phyloP scores from a whole-genome alignment of 1,284 basidiomycete species.

The Ustilago tritici region DNA sequence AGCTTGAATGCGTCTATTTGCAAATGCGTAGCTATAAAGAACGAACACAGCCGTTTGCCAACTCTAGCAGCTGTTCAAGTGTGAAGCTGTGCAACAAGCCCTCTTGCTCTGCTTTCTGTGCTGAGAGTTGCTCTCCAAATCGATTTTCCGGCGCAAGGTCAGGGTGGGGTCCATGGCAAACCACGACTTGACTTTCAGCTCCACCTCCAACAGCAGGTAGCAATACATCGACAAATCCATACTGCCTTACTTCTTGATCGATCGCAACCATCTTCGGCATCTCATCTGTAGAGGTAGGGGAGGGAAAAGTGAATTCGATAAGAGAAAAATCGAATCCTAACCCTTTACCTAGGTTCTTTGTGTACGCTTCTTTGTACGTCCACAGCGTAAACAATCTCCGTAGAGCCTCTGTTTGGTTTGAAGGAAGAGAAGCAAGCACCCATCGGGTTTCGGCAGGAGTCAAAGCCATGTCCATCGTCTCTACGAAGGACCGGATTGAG shows the following conservation, averaged over 20 bases:
- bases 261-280: not conserved
- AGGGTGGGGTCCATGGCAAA: slow-evolving; percentile 9
- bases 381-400: slow-evolving; percentile 56
- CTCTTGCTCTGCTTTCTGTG: not conserved
- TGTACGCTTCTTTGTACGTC: slow-evolving; percentile 68
- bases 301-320: slow-evolving; percentile 51
- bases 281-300: not conserved
- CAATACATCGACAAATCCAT: slow-evolving; percentile 44
- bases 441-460: slow-evolving; percentile 50
- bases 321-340: slow-evolving; percentile 63
- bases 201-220: slow-evolving; percentile 10
- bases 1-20: not conserved
- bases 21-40: not conserved
- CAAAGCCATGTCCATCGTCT: slow-evolving; percentile 64
- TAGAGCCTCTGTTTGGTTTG: slow-evolving; percentile 26
- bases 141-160: not conserved
- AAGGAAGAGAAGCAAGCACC: slow-evolving; percentile 23
- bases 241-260: slow-evolving; percentile 6
- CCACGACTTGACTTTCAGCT: slow-evolving; percentile 12
- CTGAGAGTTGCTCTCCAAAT: not conserved
- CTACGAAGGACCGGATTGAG: slow-evolving; percentile 39
- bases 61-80: not conserved
- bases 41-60: not conserved
- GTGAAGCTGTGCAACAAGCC: slow-evolving; percentile 7
- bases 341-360: slow-evolving; percentile 63